Base-by-base conservation (phyloP, 208 protist genomes). In the Leishmania mexicana region DNA sequence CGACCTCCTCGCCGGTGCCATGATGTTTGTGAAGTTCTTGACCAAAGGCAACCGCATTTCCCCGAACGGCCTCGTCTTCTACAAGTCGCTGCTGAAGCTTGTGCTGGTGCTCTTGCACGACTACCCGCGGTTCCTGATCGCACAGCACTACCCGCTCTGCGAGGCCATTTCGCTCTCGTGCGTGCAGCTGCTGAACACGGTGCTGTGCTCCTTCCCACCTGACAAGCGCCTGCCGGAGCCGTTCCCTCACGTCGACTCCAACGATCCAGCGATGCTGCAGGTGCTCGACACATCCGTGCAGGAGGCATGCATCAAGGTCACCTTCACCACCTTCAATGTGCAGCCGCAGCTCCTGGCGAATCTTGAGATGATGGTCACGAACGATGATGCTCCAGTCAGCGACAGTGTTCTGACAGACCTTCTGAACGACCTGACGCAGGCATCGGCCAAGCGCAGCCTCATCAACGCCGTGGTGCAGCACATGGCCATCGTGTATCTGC, bases 111-210 rank as follows among this genome's bases (percentile, higher is more conserved):
- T 99, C 2, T 92, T 99, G 8, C 99, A 99, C 86, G 99, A 99
- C 91, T 99, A 99, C 91, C 99, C 99, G 68, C 97, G 99, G 85
- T 99, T 99, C 83, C 91, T 99, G 19, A 99, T 99, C 89, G 91
- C 98, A 15, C 99, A 99, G 85, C 99, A 99, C 91, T 98, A 99
- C 81, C 88, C 88, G 28, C 85, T 99, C 38, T 99, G 95, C 88
- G 92, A 99, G 81, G 97, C 94, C 17, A 99, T 99, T 79, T 98
- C 99, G 53, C 85, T 86, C 11, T 96, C 95, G 53, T 99, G 99
- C 89, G 94, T 99, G 49, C 99, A 99, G 91, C 82, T 99, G 80
- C 91, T 99, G 49, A 99, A 99, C 90, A 92, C 99, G 3, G 98
- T 99, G 54, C 97, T 87, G 42, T 84, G 85, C 71, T 99, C 99